Percentiles rank a stretch among this genome's conserved stretches.
Evolutionary conservation across 2,329 filamentous ascomycete genomes (phyloP).

Genomic region (Fusarium buharicum): DNA sequence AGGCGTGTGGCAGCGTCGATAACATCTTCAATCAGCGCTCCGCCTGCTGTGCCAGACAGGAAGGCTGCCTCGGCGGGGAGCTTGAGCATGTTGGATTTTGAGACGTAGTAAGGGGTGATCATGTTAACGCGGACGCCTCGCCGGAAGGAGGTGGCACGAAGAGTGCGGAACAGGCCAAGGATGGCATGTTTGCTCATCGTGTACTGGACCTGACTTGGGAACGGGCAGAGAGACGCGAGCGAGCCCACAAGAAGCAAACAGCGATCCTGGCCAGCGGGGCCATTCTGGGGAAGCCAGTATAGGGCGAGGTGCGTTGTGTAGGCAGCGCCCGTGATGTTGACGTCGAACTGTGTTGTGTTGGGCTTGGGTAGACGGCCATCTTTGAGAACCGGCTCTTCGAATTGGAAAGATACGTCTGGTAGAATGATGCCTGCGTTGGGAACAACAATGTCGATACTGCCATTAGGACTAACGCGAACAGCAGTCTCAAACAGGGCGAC

Average conservation of each 20-base stretch:
- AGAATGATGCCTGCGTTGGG: slow-evolving; percentile 72
- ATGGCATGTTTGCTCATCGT: slow-evolving; percentile 73
- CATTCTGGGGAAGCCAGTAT: slow-evolving; percentile 51
- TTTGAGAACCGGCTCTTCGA: slow-evolving; percentile 60
- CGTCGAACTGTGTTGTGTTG: slow-evolving; percentile 64
- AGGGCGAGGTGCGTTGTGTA: slow-evolving; percentile 74
- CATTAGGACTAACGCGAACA: slow-evolving; percentile 61
- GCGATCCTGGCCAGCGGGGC: slow-evolving; percentile 56
- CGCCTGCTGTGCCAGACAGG: slow-evolving; percentile 63
- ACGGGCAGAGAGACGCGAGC: slow-evolving; percentile 63
- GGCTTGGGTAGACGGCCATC: slow-evolving; percentile 57
- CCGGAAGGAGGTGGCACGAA: slow-evolving; percentile 59
- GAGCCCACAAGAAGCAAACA: slow-evolving; percentile 72
- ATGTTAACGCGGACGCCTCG: slow-evolving; percentile 71
- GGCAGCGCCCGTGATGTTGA: slow-evolving; percentile 71
- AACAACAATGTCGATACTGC: slow-evolving; percentile 70
- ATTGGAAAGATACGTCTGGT: slow-evolving; percentile 45
- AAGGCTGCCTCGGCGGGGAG: slow-evolving; percentile 58
- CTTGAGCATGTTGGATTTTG: slow-evolving; percentile 67
- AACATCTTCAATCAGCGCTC: slow-evolving; percentile 67
- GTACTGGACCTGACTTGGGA: slow-evolving; percentile 64
- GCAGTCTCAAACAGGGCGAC: slow-evolving; percentile 71
- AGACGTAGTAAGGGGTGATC: slow-evolving; percentile 73
- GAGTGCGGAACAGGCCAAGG: slow-evolving; percentile 69
- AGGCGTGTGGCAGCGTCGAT: slow-evolving; percentile 71